Evolutionary conservation across 768 basidiomycete genomes (phyloP).

Genomic region (Tricholoma hemisulphureum): DNA sequence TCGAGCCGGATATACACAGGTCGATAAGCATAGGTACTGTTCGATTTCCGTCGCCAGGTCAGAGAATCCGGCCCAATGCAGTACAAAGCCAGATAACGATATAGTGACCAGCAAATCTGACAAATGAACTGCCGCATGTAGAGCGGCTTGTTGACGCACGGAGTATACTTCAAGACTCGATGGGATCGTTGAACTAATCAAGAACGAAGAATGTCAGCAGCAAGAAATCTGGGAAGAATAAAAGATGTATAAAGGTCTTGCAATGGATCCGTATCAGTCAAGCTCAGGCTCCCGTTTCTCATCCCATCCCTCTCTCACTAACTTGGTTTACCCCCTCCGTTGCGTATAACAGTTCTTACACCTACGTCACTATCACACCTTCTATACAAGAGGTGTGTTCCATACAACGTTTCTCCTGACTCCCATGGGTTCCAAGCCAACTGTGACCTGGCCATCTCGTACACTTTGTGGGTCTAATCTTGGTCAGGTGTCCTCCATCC

Average conservation of each 20-base stretch:
- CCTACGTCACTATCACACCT: not conserved
- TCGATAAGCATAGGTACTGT: not conserved
- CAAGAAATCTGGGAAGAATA: not conserved
- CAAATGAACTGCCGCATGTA: not conserved
- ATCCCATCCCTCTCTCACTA: not conserved
- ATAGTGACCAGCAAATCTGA: not conserved
- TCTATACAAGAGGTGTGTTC: not conserved
- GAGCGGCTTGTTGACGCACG: not conserved
- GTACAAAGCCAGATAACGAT: not conserved
- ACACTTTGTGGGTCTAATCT: not conserved
- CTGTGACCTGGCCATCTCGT: not conserved
- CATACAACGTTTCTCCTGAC: not conserved
- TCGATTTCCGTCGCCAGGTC: not conserved
- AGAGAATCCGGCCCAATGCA: not conserved
- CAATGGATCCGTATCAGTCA: not conserved
- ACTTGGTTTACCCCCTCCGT: not conserved
- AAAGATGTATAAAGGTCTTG: not conserved
- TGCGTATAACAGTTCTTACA: not conserved
- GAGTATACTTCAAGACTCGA: not conserved
- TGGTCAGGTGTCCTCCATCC: slow-evolving; percentile 4
- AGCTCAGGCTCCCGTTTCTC: not conserved
- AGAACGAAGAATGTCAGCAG: not conserved
- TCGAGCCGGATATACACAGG: not conserved
- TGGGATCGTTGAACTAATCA: not conserved
- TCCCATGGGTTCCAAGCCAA: not conserved